These are phyloP conservation scores for Kondoa subrosea DNA, from an alignment of 768 basidiomycete species.

Conservation along the genomic window DNA sequence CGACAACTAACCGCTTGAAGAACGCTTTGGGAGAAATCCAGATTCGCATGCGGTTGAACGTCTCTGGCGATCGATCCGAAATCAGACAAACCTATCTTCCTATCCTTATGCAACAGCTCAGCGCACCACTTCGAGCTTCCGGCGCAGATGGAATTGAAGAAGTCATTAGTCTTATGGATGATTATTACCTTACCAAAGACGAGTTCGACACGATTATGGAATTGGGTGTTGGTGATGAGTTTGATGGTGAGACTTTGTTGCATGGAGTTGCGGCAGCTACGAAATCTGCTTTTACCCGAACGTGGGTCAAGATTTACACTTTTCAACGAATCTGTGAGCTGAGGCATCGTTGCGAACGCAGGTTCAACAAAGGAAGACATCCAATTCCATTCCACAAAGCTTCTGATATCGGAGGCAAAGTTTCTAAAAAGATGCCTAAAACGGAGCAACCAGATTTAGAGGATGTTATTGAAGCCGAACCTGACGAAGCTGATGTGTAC, in stretches of 20 bases:
- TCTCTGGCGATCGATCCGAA: slow-evolving; percentile 75
- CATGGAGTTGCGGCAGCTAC: slow-evolving; percentile 69
- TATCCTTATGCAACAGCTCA: slow-evolving; percentile 61
- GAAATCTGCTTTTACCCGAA: slow-evolving; percentile 70
- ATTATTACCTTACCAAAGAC: slow-evolving; percentile 78
- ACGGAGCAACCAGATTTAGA: slow-evolving; percentile 18
- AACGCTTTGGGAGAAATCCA: slow-evolving; percentile 78
- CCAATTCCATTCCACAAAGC: slow-evolving; percentile 92
- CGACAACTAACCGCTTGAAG: slow-evolving; percentile 65
- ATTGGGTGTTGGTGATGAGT: slow-evolving; percentile 63
- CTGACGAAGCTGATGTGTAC: slow-evolving; percentile 21
- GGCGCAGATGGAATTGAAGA: slow-evolving; percentile 68
- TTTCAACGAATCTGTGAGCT: neutral
- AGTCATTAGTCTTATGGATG: slow-evolving; percentile 77
- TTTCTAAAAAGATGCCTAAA: slow-evolving; percentile 52
- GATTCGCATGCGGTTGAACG: slow-evolving; percentile 82
- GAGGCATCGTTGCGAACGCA: slow-evolving; percentile 29
- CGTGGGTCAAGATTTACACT: slow-evolving; percentile 39
- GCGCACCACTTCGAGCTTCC: slow-evolving; percentile 55
- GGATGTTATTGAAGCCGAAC: slow-evolving; percentile 20
- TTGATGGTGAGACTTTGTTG: slow-evolving; percentile 50
- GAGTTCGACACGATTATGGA: slow-evolving; percentile 96
- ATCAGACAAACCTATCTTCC: slow-evolving; percentile 85
- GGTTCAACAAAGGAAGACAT: slow-evolving; percentile 76
- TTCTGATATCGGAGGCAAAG: slow-evolving; percentile 52